Evolutionary conservation across 129 eudicot species (phyloP).

Genomic region (Scalesia atractyloides): DNA sequence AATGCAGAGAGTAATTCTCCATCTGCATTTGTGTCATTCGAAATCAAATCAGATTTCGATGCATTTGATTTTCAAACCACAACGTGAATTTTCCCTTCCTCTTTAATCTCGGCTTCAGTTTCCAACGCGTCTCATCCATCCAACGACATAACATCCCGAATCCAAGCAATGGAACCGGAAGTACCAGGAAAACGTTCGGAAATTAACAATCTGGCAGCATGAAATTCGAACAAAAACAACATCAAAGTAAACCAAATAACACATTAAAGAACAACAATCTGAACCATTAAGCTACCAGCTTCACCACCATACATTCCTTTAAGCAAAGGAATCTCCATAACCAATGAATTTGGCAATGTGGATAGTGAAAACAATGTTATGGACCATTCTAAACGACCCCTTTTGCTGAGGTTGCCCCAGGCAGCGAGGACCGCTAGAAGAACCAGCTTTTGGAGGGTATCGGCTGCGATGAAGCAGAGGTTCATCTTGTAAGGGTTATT

Average conservation of each 20-base stretch:
- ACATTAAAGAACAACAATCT: no score
- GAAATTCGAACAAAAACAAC: slow-evolving; percentile 76
- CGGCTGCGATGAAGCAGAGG: slow-evolving; percentile 71
- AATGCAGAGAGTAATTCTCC: slow-evolving; percentile 41
- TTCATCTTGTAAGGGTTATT: slow-evolving; percentile 77
- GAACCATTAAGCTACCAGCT: no score
- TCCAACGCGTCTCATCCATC: slow-evolving; percentile 72
- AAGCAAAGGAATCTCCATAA: slow-evolving; percentile 80
- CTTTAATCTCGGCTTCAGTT: slow-evolving; percentile 71
- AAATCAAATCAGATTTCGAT: slow-evolving; percentile 65
- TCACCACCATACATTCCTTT: slow-evolving; percentile 77
- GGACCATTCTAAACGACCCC: slow-evolving; percentile 75
- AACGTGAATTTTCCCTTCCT: slow-evolving; percentile 74
- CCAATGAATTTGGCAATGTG: slow-evolving; percentile 70
- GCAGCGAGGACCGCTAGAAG: slow-evolving; percentile 49
- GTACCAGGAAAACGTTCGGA: slow-evolving; percentile 81
- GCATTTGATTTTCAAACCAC: slow-evolving; percentile 76
- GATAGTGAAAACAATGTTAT: slow-evolving; percentile 66
- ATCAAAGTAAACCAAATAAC: slow-evolving; percentile 84
- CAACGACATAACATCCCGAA: slow-evolving; percentile 71
- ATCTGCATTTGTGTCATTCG: slow-evolving; percentile 72
- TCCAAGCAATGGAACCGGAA: slow-evolving; percentile 70
- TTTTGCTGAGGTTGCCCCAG: slow-evolving; percentile 46
- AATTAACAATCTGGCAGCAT: slow-evolving; percentile 66
- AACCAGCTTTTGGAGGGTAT: slow-evolving; percentile 67